phyloP scores from a whole-genome alignment of 73 alveolate species.

The Paramecium bursaria region DNA sequence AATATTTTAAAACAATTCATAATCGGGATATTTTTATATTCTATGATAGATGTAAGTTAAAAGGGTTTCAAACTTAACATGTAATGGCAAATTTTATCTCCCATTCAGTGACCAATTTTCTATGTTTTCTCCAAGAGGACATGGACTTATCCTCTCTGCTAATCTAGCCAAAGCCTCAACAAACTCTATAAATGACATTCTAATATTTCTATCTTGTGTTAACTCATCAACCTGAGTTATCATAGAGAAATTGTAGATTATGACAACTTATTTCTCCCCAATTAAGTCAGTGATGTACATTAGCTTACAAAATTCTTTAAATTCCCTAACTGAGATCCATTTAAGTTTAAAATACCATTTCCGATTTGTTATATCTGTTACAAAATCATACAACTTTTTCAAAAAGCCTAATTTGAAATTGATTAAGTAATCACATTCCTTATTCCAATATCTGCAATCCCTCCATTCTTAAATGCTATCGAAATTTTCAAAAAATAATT shows the following conservation, averaged over 20 bases:
- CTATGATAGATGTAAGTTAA: conserved; percentile 23
- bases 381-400: conserved; percentile 71
- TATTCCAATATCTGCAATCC: conserved; percentile 70
- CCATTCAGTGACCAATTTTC: conserved; percentile 28
- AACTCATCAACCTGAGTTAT: conserved; percentile 87
- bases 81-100: conserved; percentile 47
- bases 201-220: conserved; percentile 79
- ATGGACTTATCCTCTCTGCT: conserved; percentile 74
- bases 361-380: conserved; percentile 54
- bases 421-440: conserved; percentile 71
- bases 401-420: conserved; percentile 66
- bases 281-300: conserved; percentile 79
- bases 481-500: conserved; percentile 21
- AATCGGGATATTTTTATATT: conserved; percentile 13
- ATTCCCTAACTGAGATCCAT: conserved; percentile 81
- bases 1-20: conserved; percentile 24
- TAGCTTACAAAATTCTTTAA: conserved; percentile 73
- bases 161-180: conserved; percentile 84
- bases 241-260: conserved; percentile 81
- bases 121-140: conserved; percentile 50
- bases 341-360: conserved; percentile 57
- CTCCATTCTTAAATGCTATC: conserved; percentile 76
- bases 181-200: conserved; percentile 82
- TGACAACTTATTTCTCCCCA: conserved; percentile 80
- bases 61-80: conserved; percentile 63